These are phyloP conservation scores for Tetrahymena malaccensis DNA, from an alignment of 73 alveolate species.

Conservation along the genomic window DNA sequence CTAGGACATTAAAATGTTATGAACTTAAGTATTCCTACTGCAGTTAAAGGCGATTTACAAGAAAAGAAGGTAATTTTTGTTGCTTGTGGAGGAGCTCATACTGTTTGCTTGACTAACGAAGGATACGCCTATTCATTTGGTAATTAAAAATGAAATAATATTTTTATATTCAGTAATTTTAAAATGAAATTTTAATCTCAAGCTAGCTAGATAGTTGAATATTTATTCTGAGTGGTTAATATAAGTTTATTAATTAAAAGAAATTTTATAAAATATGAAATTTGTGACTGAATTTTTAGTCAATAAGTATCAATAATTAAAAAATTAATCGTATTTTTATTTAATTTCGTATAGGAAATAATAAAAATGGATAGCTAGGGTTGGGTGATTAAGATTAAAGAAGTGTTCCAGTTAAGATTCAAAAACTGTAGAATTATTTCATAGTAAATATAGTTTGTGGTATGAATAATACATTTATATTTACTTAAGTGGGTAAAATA, in stretches of 20 bases:
- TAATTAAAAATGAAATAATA: background rate
- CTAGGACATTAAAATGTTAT: background rate
- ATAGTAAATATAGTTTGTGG: slow-evolving; percentile 20
- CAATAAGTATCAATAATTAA: background rate
- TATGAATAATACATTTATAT: slow-evolving; percentile 11
- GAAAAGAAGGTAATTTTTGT: slow-evolving; percentile 20
- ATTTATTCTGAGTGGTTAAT: no score
- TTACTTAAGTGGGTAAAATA: slow-evolving; percentile 17
- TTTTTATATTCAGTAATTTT: no score
- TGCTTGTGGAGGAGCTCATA: slow-evolving; percentile 38
- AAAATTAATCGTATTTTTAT: background rate
- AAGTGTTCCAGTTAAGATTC: slow-evolving; percentile 6
- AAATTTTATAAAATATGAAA: no score
- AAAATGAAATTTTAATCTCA: no score
- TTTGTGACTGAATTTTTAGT: no score
- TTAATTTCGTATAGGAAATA: background rate
- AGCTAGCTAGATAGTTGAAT: no score
- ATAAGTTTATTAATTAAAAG: no score
- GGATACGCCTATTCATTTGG: slow-evolving; percentile 38
- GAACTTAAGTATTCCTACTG: slow-evolving; percentile 3
- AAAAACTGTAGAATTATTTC: slow-evolving; percentile 7
- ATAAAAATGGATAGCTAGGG: slow-evolving; percentile 36
- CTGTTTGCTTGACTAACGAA: slow-evolving; percentile 30
- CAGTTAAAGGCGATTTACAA: background rate
- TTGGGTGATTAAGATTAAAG: slow-evolving; percentile 19